Evolutionary conservation across 306 rosid genomes (phyloP), one percentile per base, ranked within the genome.

Genomic region (Hippophae rhamnoides): DNA sequence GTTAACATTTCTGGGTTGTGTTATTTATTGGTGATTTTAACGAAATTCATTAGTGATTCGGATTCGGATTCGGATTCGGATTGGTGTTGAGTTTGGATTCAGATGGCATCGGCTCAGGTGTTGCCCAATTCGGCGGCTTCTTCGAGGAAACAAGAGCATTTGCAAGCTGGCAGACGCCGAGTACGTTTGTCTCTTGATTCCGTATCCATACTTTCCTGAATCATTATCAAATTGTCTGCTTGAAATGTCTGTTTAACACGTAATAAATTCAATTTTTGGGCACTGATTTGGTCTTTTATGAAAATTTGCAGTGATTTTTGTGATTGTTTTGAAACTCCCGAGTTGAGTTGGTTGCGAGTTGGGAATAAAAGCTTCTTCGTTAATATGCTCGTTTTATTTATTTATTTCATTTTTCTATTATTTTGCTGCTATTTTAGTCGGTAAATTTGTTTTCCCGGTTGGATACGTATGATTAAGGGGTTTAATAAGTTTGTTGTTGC

Each of bases 41-140:
- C 54, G 56, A 18, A 62, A 62, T 60, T 59, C 65, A 53, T 61
- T 59, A 72, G 64, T n/a, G 54, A 58, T 67, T 65, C 74, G 62
- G 68, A 54, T 67, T 18, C 23, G 62, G 68, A 54, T 67, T 18
- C 23, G 23, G 23, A 18, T 18, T 18, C 1, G 23, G 23, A 18
- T 18, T 18, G 23, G 23, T 52, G 31, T 64, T 41, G 9, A 3
- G 5, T 41, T 43, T 59, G 51, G 68, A 64, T 64, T 60, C 67
- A 40, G 10, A 87, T 88, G 95, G 99, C 96, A 69, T 85, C 98
- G 66, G 95, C 96, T 71, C 96, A 87, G 88, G 98, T 85, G 67
- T 76, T 87, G 71, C 79, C 90, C 23, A 81, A 70, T 62, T 71
- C 89, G 47, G 79, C 76, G 73, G 69, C 86, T 40, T 79, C 94